phyloP scores from a whole-genome alignment of 2,329 filamentous ascomycete species.

The Arthroderma sp. region DNA sequence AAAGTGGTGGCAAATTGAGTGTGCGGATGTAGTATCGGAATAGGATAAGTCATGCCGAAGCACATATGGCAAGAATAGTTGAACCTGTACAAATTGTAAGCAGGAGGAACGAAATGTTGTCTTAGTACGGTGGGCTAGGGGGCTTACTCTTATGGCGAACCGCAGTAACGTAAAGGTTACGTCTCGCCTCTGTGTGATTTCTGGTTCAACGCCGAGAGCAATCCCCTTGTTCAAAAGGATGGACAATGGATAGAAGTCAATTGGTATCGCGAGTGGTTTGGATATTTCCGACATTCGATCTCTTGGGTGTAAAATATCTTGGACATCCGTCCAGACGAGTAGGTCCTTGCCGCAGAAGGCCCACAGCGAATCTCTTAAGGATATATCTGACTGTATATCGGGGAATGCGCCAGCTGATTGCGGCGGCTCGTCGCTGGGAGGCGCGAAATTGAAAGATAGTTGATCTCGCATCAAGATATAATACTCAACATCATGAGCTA shows the following conservation, averaged over 20 bases:
- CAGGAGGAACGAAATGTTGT: not conserved
- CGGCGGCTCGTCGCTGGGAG: constrained; percentile 35
- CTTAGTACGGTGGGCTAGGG: not conserved
- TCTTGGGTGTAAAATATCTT: constrained; percentile 61
- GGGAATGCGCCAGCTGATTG: constrained; percentile 34
- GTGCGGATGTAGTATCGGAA: constrained; percentile 65
- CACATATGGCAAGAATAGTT: constrained; percentile 82
- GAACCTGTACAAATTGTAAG: constrained; percentile 45
- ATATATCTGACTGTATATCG: constrained; percentile 33
- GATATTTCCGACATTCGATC: constrained; percentile 52
- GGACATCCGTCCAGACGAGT: constrained; percentile 77
- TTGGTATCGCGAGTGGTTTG: constrained; percentile 57
- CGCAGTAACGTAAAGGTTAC: constrained; percentile 68
- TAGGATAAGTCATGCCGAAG: constrained; percentile 65
- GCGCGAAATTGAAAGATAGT: constrained; percentile 37
- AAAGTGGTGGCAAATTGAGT: constrained; percentile 73
- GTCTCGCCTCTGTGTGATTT: constrained; percentile 84
- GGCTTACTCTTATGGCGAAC: constrained; percentile 68
- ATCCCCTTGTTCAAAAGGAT: constrained; percentile 81
- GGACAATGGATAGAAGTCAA: constrained; percentile 94
- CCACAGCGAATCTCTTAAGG: constrained; percentile 80
- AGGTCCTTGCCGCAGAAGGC: constrained; percentile 80
- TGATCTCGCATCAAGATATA: constrained; percentile 88
- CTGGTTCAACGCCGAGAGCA: constrained; percentile 77
- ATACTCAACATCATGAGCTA: constrained; percentile 92